These are phyloP conservation scores for Hypoxylon intermedium DNA, from an alignment of 495 filamentous ascomycete species.

Conservation along the genomic window DNA sequence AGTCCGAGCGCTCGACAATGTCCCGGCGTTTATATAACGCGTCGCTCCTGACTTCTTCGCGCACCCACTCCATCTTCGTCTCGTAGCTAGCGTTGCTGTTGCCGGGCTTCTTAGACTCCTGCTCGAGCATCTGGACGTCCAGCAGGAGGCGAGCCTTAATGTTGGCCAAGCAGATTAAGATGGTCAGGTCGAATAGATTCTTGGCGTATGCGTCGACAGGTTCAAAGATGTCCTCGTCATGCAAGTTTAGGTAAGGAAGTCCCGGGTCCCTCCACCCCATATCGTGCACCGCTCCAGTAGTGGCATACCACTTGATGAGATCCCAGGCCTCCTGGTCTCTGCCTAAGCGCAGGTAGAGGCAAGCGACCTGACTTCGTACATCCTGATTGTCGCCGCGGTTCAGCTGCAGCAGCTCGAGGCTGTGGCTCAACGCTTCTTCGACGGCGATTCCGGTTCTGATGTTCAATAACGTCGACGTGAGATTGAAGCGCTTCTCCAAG, in stretches of 20 bases:
- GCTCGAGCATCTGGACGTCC: slow-evolving; percentile 9
- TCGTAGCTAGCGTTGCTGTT: slow-evolving; percentile 9
- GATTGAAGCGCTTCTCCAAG: slow-evolving; percentile 47
- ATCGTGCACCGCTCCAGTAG: not conserved
- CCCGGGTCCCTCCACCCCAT: not conserved
- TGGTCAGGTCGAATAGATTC: not conserved
- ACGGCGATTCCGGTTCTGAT: slow-evolving; percentile 44
- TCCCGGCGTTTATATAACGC: slow-evolving; percentile 22
- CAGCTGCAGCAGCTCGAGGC: slow-evolving; percentile 53
- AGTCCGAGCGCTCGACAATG: slow-evolving; percentile 18
- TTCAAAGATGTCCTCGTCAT: slow-evolving; percentile 19
- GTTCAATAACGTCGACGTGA: slow-evolving; percentile 40
- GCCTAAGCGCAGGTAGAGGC: slow-evolving; percentile 52
- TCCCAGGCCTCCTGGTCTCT: slow-evolving; percentile 62
- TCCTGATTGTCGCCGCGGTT: slow-evolving; percentile 54
- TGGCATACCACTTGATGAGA: slow-evolving; percentile 56
- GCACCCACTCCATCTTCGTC: slow-evolving; percentile 25
- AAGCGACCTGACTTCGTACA: slow-evolving; percentile 49
- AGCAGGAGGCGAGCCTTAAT: slow-evolving; percentile 14
- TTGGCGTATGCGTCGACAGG: not conserved
- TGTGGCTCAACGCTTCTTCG: slow-evolving; percentile 43
- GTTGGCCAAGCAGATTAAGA: slow-evolving; percentile 1
- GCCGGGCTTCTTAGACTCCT: slow-evolving; percentile 7
- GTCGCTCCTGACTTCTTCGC: slow-evolving; percentile 4
- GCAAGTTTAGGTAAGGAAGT: not conserved